phyloP scores from a whole-genome alignment of 257 asterid genomes.

The Voacanga thouarsii region DNA sequence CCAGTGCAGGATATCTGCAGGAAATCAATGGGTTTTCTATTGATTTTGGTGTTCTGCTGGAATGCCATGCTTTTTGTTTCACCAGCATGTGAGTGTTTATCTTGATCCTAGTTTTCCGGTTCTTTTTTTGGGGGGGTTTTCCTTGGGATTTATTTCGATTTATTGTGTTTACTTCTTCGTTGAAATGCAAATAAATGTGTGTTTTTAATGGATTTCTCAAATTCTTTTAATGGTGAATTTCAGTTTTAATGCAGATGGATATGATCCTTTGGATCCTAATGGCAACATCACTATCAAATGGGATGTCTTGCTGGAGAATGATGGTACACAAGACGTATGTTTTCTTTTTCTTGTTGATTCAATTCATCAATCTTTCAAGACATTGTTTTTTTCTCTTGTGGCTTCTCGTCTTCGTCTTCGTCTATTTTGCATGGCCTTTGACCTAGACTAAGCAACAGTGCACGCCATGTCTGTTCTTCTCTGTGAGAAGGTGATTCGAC shows the following conservation, averaged over 20 bases:
- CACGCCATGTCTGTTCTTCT: neutral
- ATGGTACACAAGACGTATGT: conserved; percentile 46
- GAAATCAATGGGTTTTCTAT: conserved; percentile 29
- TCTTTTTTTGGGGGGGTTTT: too few species aligned
- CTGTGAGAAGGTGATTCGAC: too few species aligned
- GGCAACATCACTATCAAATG: conserved; percentile 74
- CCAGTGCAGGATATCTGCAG: conserved; percentile 1
- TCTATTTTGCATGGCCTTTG: neutral
- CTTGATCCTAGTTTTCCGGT: too few species aligned
- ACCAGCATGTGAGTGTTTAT: conserved; percentile 41
- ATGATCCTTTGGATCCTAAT: conserved; percentile 75
- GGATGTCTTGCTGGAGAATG: conserved; percentile 53
- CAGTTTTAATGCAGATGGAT: conserved; percentile 75
- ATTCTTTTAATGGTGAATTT: conserved; percentile 40
- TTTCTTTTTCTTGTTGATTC: neutral
- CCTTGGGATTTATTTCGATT: neutral
- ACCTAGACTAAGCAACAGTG: neutral
- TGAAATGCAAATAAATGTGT: neutral
- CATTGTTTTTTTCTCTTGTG: neutral
- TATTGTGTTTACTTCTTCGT: neutral
- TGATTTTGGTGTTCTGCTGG: conserved; percentile 23
- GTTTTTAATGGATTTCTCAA: conserved; percentile 1
- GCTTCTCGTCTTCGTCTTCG: neutral
- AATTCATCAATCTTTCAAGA: neutral
- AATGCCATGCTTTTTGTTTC: conserved; percentile 22